Conservation (phyloP, 768 basidiomycete species). For the Mycena belliarum region DNA sequence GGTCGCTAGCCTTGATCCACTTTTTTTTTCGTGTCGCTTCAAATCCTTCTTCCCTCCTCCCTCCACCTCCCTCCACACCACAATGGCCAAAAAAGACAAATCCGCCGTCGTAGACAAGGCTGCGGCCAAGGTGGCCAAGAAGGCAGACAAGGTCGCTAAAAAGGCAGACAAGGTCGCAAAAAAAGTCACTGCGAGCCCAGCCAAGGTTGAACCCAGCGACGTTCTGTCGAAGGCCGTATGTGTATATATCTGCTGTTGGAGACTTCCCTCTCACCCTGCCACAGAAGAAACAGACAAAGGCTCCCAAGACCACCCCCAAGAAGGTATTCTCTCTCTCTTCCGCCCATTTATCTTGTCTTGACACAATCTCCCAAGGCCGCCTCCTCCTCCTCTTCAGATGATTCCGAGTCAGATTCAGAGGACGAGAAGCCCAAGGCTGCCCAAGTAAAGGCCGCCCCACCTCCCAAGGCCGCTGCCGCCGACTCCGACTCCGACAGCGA, state of each 20-base stretch:
- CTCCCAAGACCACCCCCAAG: conserved; percentile 14
- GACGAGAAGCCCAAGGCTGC: conserved; percentile 61
- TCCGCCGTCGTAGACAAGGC: conserved; percentile 16
- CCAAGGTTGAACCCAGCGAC: conserved; percentile 22
- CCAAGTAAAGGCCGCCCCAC: conserved; percentile 42
- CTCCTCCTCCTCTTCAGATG: conserved; percentile 42
- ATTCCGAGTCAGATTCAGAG: conserved; percentile 48
- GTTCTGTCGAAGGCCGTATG: conserved; percentile 27
- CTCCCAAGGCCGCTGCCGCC: conserved; percentile 31
- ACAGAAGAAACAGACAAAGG: conserved; percentile 20
- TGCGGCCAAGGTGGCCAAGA: conserved; percentile 34
- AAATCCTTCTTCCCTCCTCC: conserved; percentile 5
- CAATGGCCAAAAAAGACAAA: conserved; percentile 51
- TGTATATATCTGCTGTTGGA: not conserved
- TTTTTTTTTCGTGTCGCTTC: not conserved
- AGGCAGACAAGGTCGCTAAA: conserved; percentile 36
- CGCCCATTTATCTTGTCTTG: too few relatives aligned
- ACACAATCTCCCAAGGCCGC: conserved; percentile 14
- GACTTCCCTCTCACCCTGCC: not conserved
- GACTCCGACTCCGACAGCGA: conserved; percentile 35
- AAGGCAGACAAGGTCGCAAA: conserved; percentile 32
- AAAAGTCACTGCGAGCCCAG: conserved; percentile 24
- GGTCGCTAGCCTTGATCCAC: not conserved
- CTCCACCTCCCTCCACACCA: conserved; percentile 19
- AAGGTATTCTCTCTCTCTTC: too few relatives aligned